Percentiles rank a stretch among this genome's conserved stretches.
phyloP scores from a whole-genome alignment of 768 basidiomycete genomes.

The Boletus reticuloceps region DNA sequence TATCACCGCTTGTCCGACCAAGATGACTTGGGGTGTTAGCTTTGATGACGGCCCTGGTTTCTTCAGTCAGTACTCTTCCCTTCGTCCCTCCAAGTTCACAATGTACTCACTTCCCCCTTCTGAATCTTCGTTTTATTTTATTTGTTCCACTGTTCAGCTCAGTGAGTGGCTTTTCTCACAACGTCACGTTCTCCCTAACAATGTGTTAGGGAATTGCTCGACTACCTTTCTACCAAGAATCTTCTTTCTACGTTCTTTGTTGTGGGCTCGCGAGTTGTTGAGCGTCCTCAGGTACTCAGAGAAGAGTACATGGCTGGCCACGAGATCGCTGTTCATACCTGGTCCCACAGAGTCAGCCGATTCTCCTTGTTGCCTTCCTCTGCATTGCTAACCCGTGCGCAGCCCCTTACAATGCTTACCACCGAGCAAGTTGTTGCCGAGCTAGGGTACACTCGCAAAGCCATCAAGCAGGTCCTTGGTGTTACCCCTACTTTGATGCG shows the following conservation, averaged over 20 bases:
- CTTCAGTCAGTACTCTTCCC: conserved; percentile 58
- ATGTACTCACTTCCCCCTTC: conserved; percentile 4
- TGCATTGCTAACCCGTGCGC: conserved; percentile 13
- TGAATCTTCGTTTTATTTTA: background rate
- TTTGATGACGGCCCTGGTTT: conserved; percentile 87
- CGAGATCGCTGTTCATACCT: conserved; percentile 85
- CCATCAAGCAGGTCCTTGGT: conserved; percentile 73
- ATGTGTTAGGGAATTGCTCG: conserved; percentile 55
- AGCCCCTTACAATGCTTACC: conserved; percentile 68
- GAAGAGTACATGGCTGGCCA: conserved; percentile 80
- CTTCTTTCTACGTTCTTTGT: conserved; percentile 89
- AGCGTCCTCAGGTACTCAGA: conserved; percentile 69
- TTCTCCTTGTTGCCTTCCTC: background rate
- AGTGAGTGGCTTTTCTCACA: conserved; percentile 35
- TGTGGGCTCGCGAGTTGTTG: conserved; percentile 80
- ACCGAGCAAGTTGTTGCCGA: conserved; percentile 89
- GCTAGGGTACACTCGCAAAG: conserved; percentile 87
- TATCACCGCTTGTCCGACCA: conserved; percentile 65
- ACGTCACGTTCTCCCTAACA: background rate
- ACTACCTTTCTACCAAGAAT: conserved; percentile 62
- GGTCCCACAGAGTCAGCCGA: conserved; percentile 70
- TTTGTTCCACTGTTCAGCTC: conserved; percentile 36
- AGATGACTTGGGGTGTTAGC: conserved; percentile 76
- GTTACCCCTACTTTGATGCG: conserved; percentile 79
- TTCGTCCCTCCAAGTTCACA: background rate